phyloP scores from a whole-genome alignment of 2,329 filamentous ascomycete species.

The Xylaria sp. region DNA sequence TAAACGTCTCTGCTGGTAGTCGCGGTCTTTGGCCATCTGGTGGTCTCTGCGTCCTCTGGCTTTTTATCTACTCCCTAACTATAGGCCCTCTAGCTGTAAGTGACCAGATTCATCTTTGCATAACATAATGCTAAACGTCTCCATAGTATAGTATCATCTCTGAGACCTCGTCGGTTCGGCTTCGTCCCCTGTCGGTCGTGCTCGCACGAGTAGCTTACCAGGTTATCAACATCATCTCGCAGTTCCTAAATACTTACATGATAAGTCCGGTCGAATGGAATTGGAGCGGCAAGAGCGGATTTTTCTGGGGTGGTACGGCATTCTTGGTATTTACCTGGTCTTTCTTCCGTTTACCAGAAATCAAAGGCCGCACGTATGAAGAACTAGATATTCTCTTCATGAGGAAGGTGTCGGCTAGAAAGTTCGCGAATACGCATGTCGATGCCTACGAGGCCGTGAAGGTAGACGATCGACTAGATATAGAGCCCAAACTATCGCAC shows the following conservation, averaged over 20 bases:
- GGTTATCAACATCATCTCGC: slow-evolving; percentile 55
- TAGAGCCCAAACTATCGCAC: slow-evolving; percentile 32
- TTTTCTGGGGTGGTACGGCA: slow-evolving; percentile 56
- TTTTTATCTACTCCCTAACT: slow-evolving; percentile 58
- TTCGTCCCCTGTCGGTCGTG: slow-evolving; percentile 58
- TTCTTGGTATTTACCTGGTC: slow-evolving; percentile 59
- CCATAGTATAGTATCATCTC: slow-evolving; percentile 57
- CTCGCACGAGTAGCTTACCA: slow-evolving; percentile 58
- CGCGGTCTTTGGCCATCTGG: slow-evolving; percentile 55
- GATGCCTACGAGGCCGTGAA: slow-evolving; percentile 43
- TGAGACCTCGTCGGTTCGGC: slow-evolving; percentile 59
- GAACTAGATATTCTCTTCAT: slow-evolving; percentile 65
- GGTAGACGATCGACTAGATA: slow-evolving; percentile 29
- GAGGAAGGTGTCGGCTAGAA: slow-evolving; percentile 51
- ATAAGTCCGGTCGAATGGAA: slow-evolving; percentile 53
- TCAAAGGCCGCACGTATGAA: slow-evolving; percentile 60
- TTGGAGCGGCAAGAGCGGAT: slow-evolving; percentile 55
- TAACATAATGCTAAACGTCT: slow-evolving; percentile 23
- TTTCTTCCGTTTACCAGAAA: slow-evolving; percentile 63
- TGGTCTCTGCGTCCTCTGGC: slow-evolving; percentile 56
- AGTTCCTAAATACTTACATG: slow-evolving; percentile 53
- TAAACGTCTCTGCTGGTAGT: slow-evolving; percentile 55
- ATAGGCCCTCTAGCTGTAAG: slow-evolving; percentile 59
- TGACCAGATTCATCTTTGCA: neutral
- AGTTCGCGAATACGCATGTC: slow-evolving; percentile 51